These are phyloP conservation scores for Jacaranda mimosifolia DNA, from an alignment of 257 asterid genomes.

Conservation along the genomic window DNA sequence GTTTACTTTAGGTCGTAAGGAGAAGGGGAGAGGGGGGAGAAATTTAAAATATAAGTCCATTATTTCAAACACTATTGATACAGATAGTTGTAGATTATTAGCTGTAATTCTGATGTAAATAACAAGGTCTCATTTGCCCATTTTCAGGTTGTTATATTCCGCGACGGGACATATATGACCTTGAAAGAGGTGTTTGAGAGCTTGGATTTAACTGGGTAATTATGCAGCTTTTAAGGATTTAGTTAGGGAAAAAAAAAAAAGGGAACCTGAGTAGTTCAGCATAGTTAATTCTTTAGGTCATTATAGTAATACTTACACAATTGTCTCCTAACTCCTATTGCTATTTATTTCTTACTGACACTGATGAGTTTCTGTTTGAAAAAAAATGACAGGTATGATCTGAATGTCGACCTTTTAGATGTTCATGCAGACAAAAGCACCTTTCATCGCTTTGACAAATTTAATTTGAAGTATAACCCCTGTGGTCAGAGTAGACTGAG, in stretches of 20 bases:
- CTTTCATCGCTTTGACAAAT: constrained; percentile 98
- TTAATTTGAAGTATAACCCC: constrained; percentile 96
- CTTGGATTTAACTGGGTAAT: constrained; percentile 95
- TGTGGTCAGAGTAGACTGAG: constrained; percentile 99
- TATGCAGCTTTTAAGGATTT: constrained; percentile 32
- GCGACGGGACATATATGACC: constrained; percentile 93
- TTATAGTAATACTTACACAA: background rate
- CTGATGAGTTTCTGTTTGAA: constrained; percentile 30
- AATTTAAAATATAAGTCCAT: background rate
- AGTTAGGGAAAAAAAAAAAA: background rate
- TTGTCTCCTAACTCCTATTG: constrained; percentile 24
- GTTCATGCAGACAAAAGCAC: constrained; percentile 99
- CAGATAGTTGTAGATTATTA: constrained; percentile 13
- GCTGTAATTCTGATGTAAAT: constrained; percentile 21
- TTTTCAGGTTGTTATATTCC: constrained; percentile 88
- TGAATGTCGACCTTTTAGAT: constrained; percentile 94
- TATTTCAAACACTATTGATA: constrained; percentile 16
- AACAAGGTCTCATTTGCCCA: constrained; percentile 26
- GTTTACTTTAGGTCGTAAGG: constrained; percentile 25
- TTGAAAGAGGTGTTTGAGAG: constrained; percentile 94
- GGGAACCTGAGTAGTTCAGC: constrained; percentile 18
- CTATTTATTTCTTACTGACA: constrained; percentile 26
- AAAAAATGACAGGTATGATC: constrained; percentile 71
- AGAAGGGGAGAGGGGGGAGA: background rate
- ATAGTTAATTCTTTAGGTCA: constrained; percentile 25